These are phyloP conservation scores for Neurospora discreta DNA, from an alignment of 495 filamentous ascomycete species.

Conservation along the genomic window DNA sequence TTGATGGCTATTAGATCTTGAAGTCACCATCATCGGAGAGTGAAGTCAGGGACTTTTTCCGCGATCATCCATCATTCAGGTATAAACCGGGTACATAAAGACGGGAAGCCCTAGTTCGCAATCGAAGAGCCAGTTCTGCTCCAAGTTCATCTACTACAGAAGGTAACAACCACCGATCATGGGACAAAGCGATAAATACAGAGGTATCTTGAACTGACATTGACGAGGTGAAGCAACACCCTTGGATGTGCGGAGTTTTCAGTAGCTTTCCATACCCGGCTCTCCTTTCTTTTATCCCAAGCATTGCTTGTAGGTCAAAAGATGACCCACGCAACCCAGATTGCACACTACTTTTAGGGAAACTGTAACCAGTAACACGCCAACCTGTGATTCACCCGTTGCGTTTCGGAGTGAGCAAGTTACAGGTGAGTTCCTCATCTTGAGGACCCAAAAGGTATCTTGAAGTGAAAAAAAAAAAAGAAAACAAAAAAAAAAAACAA, in stretches of 20 bases:
- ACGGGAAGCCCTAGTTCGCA: background rate
- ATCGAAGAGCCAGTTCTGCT: background rate
- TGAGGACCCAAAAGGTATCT: background rate
- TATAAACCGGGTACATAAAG: background rate
- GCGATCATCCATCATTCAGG: background rate
- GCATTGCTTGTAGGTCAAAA: background rate
- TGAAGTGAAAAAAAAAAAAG: background rate
- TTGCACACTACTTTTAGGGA: background rate
- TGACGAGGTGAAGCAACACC: background rate
- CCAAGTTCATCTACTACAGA: background rate
- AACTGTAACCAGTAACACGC: too few species aligned
- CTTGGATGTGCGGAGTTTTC: background rate
- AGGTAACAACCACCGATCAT: background rate
- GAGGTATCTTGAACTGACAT: too few species aligned
- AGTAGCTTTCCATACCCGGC: background rate
- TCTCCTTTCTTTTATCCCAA: background rate
- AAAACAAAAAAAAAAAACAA: background rate
- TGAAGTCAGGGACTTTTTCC: background rate
- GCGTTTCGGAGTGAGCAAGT: background rate
- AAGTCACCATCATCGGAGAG: background rate
- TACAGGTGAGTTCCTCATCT: background rate
- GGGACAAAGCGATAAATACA: background rate
- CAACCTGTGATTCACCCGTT: background rate
- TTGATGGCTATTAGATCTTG: background rate
- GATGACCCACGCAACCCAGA: background rate